Base-by-base conservation (phyloP, 2,329 filamentous ascomycete species). In the Aureobasidium sp. region DNA sequence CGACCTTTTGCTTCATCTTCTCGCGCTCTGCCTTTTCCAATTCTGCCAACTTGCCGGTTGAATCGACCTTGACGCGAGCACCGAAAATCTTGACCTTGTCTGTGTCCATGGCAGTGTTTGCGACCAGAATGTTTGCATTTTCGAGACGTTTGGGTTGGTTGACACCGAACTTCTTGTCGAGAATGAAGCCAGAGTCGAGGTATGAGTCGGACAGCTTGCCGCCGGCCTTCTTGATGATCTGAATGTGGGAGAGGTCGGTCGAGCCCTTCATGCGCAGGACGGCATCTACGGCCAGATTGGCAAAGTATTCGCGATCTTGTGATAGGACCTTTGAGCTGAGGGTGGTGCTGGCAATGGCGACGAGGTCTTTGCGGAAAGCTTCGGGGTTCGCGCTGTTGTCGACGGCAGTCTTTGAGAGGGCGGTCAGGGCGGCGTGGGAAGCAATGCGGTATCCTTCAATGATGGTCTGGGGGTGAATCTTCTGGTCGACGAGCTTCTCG, bases 81-180 rank as follows among this genome's bases (percentile, higher is more conserved):
- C 94, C 94, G 70, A 99, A 99, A 71, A 99, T 97, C 84, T 99
- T 99, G 80, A 99, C 90, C 83, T 99, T 99, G 79, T 99, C 94
- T 39, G 94, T 99, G 77, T 99, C 94, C 94, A 99, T 99, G 13
- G 92, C 89, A 53, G 94, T 99, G 79, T 99, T 99, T 66, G 94
- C 94, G 27, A 99, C 90, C 62, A 99, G 78, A 67, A 99, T 99
- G 81, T 97, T 99, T 67, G 93, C 94, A 75, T 99, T 97, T 76
- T 97, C 93, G 71, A 99, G 81, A 63, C 91, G 84, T 83, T 97
- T 97, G 60, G 94, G 94, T 77, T 99, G 94, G 81, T 97, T 97
- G 63, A 97, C 93, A 68, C 94, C 94, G 67, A 99, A 96, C 80
- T 93, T 96, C 84, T 99, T 99, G 80, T 99, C 94, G 60, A 99